These are phyloP conservation scores for Crithidia bombi DNA, from an alignment of 208 protist species.

Conservation along the genomic window DNA sequence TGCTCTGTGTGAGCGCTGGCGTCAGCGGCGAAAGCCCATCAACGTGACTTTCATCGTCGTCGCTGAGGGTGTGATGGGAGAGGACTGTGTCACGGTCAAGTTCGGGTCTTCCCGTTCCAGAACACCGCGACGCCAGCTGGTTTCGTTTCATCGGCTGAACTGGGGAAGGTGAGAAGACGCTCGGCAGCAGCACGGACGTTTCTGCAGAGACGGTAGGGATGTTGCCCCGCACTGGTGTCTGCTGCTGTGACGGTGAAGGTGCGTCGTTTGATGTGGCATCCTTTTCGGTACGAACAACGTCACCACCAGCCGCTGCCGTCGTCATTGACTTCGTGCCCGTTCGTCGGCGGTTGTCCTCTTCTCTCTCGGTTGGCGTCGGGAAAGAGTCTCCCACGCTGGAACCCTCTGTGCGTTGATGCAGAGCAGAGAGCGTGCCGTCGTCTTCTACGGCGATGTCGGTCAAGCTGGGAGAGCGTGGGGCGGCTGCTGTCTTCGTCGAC, in stretches of 20 bases:
- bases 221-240: not conserved
- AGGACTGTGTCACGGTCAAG: not conserved
- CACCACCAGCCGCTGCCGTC: not conserved
- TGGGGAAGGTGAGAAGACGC: constrained; percentile 7
- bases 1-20: constrained; percentile 14
- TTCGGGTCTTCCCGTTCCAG: too few relatives aligned
- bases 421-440: not conserved
- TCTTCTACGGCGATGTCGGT: constrained; percentile 15
- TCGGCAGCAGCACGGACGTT: not conserved
- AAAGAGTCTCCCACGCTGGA: constrained; percentile 1
- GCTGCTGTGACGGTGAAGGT: not conserved
- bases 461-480: not conserved
- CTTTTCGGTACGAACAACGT: too few relatives aligned
- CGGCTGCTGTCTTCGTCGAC: not conserved
- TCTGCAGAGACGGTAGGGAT: not conserved
- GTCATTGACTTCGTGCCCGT: not conserved
- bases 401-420: not conserved
- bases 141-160: too few relatives aligned
- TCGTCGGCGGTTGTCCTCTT: constrained; percentile 1
- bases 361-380: constrained; percentile 9
- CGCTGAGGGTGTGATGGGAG: not conserved
- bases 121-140: too few relatives aligned
- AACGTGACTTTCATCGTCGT: not conserved
- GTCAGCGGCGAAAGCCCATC: constrained; percentile 16
- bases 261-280: not conserved